Evolutionary conservation across 2,329 filamentous ascomycete genomes (phyloP), one percentile per base, ranked within the genome.

Genomic region (Dothistroma pini): DNA sequence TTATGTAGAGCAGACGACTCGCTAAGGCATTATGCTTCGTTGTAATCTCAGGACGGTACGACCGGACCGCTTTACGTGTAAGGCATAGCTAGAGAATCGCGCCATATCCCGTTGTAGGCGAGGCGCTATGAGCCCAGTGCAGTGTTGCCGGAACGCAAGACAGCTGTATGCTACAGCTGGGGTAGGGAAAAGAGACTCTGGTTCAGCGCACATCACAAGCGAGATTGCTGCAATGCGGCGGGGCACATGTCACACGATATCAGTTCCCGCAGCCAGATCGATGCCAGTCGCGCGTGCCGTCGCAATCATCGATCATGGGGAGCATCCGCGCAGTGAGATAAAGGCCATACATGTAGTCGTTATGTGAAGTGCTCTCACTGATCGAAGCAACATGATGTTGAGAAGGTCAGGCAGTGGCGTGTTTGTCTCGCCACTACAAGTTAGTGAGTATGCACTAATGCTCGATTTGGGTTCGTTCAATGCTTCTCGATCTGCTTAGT

Each of bases 1-100:
- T 62, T 76, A 77, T 62, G 68, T 78, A 19, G 73, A 76, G 54
- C 74, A 67, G 35, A 61, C 65, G 57, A 58, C 56, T 31, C 34
- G 57, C 34, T 58, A 29, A 58, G 31, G 38, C 22, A 12, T 5
- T 6, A 29, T 44, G 8, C 41, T 44, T 19, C 4, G 41, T 9
- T 14, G 8, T 7, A 38, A 35, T 35, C 14, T 11, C 11, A 38
- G 35, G 35, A 38, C 35, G 11, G 11, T 4, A 38, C 9, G 11
- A 38, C 11, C 35, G 25, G 25, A 6, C 3, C 25, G 25, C 25
- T 29, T 2, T 2, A 29, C 25, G 3, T 29, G 6, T 6, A 29
- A 6, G 6, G 25, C 25, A 29, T 29, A n/a, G n/a, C n/a, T n/a
- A n/a, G n/a, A n/a, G n/a, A 14, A 38, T 4, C 35, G 35, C 35